These are phyloP conservation scores for Periglandula ipomoeae DNA, from an alignment of 2,329 filamentous ascomycete species.

Conservation along the genomic window DNA sequence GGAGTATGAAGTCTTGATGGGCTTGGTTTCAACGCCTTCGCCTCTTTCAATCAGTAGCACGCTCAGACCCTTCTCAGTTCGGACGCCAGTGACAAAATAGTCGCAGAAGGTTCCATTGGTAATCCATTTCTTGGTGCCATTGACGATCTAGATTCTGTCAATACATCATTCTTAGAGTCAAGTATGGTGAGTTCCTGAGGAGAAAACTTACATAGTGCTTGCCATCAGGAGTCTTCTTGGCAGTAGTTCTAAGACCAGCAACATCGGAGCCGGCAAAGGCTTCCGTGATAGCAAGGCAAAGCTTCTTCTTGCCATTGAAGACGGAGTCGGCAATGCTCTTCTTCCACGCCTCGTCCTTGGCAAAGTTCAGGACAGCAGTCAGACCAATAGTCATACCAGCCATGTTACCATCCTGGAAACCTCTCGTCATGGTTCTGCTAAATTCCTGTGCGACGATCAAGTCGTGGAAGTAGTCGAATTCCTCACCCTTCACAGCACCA, in stretches of 20 bases:
- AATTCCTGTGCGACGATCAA: conserved; percentile 68
- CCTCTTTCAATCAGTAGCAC: conserved; percentile 67
- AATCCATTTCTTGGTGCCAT: conserved; percentile 79
- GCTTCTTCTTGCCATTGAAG: conserved; percentile 75
- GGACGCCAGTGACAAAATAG: conserved; percentile 76
- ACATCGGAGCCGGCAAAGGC: conserved; percentile 78
- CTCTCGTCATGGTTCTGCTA: conserved; percentile 59
- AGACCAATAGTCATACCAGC: conserved; percentile 78
- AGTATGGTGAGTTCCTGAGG: not conserved
- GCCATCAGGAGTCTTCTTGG: conserved; percentile 65
- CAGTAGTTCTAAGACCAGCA: conserved; percentile 69
- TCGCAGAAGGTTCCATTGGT: conserved; percentile 73
- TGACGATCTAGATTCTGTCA: conserved; percentile 37
- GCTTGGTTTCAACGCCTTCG: conserved; percentile 66
- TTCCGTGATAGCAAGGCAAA: conserved; percentile 80
- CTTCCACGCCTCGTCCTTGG: conserved; percentile 57
- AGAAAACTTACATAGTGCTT: conserved; percentile 53
- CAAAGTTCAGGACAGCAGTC: conserved; percentile 72
- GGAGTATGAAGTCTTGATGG: conserved; percentile 77
- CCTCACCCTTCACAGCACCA: conserved; percentile 64
- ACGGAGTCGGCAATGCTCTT: conserved; percentile 62
- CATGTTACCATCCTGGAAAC: conserved; percentile 82
- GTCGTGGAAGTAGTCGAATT: conserved; percentile 85
- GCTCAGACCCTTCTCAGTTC: conserved; percentile 68
- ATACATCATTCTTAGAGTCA: not conserved